A percentile compares a stretch with the other conserved stretches of the same genome.
These are phyloP conservation scores for Scenedesmus sp. DNA, from an alignment of 163 green algal species.

Conservation along the genomic window DNA sequence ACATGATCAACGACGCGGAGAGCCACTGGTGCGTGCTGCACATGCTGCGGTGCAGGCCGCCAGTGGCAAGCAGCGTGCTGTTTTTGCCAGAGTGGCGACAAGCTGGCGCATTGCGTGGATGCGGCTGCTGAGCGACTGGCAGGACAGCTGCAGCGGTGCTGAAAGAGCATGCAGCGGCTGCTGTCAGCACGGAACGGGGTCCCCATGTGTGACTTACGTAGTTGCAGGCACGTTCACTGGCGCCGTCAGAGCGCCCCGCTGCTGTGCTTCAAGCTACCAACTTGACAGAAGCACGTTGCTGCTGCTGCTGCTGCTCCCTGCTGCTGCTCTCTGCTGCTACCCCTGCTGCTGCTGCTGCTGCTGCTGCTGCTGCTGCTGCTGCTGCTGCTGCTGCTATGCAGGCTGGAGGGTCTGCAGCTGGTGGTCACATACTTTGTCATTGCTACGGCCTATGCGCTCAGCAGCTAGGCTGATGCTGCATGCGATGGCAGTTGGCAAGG, in stretches of 20 bases:
- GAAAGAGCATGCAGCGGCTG: too few relatives aligned
- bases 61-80: too few relatives aligned
- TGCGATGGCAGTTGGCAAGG: not conserved
- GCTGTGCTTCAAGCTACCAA: too few relatives aligned
- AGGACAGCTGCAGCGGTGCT: too few relatives aligned
- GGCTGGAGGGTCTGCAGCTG: constrained; percentile 73
- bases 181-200: too few relatives aligned
- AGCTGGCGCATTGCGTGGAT: too few relatives aligned
- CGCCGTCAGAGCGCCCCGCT: too few relatives aligned
- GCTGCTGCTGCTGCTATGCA: not conserved
- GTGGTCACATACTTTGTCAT: constrained; percentile 81
- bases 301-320: not conserved
- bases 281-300: too few relatives aligned
- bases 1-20: constrained; percentile 74
- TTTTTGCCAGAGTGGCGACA: too few relatives aligned
- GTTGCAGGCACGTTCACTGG: too few relatives aligned
- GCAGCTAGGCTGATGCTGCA: not conserved
- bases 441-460: constrained; percentile 62
- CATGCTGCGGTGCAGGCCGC: not conserved
- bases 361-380: constrained; percentile 12
- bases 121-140: too few relatives aligned
- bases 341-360: not conserved
- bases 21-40: constrained; percentile 64
- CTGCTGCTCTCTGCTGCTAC: constrained; percentile 53
- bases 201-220: too few relatives aligned